Evolutionary conservation across 768 basidiomycete genomes (phyloP), one percentile per base, ranked within the genome.

Genomic region (Mycena leptocephala): DNA sequence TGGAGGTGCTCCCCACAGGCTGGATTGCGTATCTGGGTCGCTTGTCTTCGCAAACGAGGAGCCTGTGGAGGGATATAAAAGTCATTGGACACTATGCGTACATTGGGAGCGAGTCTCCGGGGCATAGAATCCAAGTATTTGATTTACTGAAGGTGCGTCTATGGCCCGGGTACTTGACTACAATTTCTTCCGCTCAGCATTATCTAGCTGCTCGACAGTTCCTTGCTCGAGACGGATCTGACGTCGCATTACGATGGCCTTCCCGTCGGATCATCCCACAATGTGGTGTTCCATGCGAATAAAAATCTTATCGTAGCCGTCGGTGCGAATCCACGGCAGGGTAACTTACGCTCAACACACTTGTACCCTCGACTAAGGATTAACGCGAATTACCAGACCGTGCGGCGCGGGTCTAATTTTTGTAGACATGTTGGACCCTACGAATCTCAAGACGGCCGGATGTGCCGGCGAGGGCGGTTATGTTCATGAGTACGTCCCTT

Each of bases 91-190:
- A 82, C 64, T 70, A 75, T 41, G 79, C 78, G 20, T 77, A 81
- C 73, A 81, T 83, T 37, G 82, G 82, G 26, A 80, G 80, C 62
- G 82, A 83, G 67, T 81, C 82, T 0, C 69, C 72, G 0, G 79
- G 79, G 24, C 82, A 83, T 53, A 77, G 80, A 35, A 75, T 84
- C 48, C 83, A 84, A 59, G 79, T 83, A 56, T 84, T 84, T 71
- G 82, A 84, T 48, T 75, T 84, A 13, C 78, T 72, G 37, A 83
- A 83, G 75, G 75, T 63, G 9, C 35, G 39, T 24, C 59, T 46
- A 10, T 43, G n/a, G n/a, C 3, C 28, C 5, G 13, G 4, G 1
- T n/a, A n/a, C 7, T n/a, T 33, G 30, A 2, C 11, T 32, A 8
- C 9, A n/a, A 20, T 5, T 32, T 61, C 37, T 65, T 65, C 41